Evolutionary conservation across 768 basidiomycete species (phyloP), one percentile per base, ranked within the genome.

Genomic region (Dioszegia crocea): DNA sequence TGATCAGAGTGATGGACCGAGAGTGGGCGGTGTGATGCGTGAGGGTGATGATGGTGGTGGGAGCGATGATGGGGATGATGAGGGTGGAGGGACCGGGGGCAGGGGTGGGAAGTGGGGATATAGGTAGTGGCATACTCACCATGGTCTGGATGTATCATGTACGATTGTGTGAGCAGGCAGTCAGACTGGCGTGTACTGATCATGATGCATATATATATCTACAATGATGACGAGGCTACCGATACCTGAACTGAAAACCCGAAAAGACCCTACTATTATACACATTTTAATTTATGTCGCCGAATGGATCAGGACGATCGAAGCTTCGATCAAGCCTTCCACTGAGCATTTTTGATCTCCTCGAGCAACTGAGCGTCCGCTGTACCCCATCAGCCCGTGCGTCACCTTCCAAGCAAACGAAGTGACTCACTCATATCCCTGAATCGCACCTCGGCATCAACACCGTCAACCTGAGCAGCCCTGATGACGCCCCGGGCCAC

Each of bases 401-500:
- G 30, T 29, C 3, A 1, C 4, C 1, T 23, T 12, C 2, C 21
- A 16, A 19, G 30, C 2, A 11, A 2, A 12, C 5, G 17, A 21
- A 48, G 27, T 12, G 4, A 65, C 66, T 66, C 61, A 63, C 61
- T 53, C 56, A 70, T 33, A 43, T 56, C 58, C 41, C 66, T 33
- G 16, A 68, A 50, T 39, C 53, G 49, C 17, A 47, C 43, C 23
- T 39, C 57, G 2, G 55, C 62, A 46, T 69, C 70, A 6, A 74
- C 59, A 3, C 72, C 86, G 59, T 85, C 85, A 58, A 83, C 81
- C 76, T 93, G 91, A 36, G 91, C 89, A 38, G 84, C 82, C 54
- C 86, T 84, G 70, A 93, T 87, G 57, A 94, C 89, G 43, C 81
- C 79, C 56, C 80, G 79, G 14, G 89, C 88, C 59, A 96, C 88